Conservation (phyloP, 768 basidiomycete species). For the Panaeolus cyanescens region DNA sequence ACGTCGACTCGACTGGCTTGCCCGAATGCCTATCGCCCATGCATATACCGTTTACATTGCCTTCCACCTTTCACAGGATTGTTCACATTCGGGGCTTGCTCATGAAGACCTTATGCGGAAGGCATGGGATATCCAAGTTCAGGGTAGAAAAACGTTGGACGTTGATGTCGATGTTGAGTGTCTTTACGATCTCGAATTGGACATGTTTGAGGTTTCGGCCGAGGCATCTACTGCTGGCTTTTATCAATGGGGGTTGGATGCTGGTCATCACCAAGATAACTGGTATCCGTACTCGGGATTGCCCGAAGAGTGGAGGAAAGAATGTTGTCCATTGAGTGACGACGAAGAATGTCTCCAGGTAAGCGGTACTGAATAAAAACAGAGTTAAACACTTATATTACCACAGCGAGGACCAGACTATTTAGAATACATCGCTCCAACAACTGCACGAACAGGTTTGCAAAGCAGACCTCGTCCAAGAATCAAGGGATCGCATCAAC, state of each 20-base stretch:
- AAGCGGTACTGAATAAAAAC: no score
- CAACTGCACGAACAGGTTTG: no score
- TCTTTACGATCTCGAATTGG: slow-evolving; percentile 19
- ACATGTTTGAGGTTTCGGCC: slow-evolving; percentile 24
- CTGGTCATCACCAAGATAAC: slow-evolving; percentile 16
- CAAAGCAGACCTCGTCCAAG: no score
- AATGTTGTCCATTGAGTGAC: no score
- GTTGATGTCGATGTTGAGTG: slow-evolving; percentile 26
- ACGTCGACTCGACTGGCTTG: slow-evolving; percentile 3
- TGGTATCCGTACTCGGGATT: slow-evolving; percentile 17
- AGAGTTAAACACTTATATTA: no score
- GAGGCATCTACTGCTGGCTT: slow-evolving; percentile 16
- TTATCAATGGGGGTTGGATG: slow-evolving; percentile 21
- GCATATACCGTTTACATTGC: slow-evolving; percentile 4
- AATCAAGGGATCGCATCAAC: no score
- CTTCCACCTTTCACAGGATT: neutral
- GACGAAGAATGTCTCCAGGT: no score
- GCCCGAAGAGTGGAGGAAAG: slow-evolving; percentile 1
- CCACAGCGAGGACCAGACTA: no score
- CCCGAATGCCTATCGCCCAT: slow-evolving; percentile 4
- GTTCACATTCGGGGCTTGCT: neutral
- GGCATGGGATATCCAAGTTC: no score
- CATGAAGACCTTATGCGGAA: neutral
- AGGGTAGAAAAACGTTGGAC: neutral
- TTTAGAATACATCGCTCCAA: no score